A percentile compares a stretch with the other conserved stretches of the same genome.
Evolutionary conservation across 805 yeast species (phyloP).

Genomic region (Pichia deserticola): DNA sequence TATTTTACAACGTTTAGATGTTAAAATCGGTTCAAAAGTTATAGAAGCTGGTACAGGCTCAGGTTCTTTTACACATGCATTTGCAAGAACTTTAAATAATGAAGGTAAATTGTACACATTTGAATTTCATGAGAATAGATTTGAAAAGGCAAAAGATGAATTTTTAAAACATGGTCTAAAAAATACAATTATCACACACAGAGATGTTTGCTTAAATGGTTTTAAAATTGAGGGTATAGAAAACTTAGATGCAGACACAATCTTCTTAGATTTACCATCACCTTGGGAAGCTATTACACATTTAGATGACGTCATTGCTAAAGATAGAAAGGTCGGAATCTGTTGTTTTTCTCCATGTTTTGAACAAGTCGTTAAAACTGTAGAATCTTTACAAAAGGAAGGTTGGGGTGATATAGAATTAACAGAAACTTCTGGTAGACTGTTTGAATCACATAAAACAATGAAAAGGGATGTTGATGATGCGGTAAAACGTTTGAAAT

Average conservation of each 20-base stretch:
- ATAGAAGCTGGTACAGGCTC: constrained; percentile 98
- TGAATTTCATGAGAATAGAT: constrained; percentile 88
- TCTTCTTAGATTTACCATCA: constrained; percentile 88
- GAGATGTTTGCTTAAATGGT: constrained; percentile 90
- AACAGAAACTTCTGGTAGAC: constrained; percentile 80
- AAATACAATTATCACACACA: constrained; percentile 62
- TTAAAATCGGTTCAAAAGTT: constrained; percentile 67
- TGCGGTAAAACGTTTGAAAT: constrained; percentile 70
- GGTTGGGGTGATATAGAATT: constrained; percentile 87
- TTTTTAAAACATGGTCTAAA: constrained; percentile 63
- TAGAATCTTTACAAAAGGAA: constrained; percentile 58
- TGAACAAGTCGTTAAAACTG: constrained; percentile 89
- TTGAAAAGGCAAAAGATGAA: constrained; percentile 68
- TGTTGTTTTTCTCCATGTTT: constrained; percentile 98
- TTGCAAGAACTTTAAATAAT: constrained; percentile 66
- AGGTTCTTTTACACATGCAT: constrained; percentile 89
- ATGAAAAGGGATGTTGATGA: constrained; percentile 80
- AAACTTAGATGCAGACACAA: constrained; percentile 54
- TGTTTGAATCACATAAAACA: constrained; percentile 81
- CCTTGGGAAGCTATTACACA: constrained; percentile 95
- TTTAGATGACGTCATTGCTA: constrained; percentile 49
- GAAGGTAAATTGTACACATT: constrained; percentile 68
- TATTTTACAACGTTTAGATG: constrained; percentile 72
- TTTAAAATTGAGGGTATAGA: constrained; percentile 43
- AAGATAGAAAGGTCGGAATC: constrained; percentile 49